These are phyloP conservation scores for Botrytis deweyae DNA, from an alignment of 2,329 filamentous ascomycete species.

Conservation along the genomic window DNA sequence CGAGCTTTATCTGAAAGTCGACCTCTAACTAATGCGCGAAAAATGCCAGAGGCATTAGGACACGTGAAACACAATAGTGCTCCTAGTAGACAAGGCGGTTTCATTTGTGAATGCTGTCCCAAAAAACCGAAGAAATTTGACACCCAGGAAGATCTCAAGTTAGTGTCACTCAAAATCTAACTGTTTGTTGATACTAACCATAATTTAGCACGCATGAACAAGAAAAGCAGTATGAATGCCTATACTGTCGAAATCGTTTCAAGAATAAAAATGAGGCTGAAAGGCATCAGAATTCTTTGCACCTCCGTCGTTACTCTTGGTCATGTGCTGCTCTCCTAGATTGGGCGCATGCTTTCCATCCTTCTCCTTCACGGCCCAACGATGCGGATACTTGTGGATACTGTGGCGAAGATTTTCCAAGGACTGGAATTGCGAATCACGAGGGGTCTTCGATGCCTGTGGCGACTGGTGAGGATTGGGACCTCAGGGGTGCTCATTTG, in stretches of 20 bases:
- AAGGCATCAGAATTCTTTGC: slow-evolving; percentile 91
- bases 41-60: slow-evolving; percentile 46
- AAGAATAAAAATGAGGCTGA: slow-evolving; percentile 99
- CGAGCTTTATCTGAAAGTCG: slow-evolving; percentile 43
- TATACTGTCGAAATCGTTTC: slow-evolving; percentile 91
- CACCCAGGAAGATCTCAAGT: slow-evolving; percentile 79
- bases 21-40: slow-evolving; percentile 44
- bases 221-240: slow-evolving; percentile 95
- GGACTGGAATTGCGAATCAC: slow-evolving; percentile 35
- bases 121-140: slow-evolving; percentile 98
- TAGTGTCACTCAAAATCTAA: slow-evolving; percentile 42
- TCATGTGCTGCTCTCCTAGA: slow-evolving; percentile 84
- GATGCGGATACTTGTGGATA: slow-evolving; percentile 85
- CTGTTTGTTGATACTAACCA: slow-evolving; percentile 33
- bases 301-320: slow-evolving; percentile 92
- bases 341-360: slow-evolving; percentile 82
- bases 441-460: slow-evolving; percentile 47
- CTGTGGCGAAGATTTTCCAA: slow-evolving; percentile 83
- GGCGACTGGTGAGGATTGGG: slow-evolving; percentile 83
- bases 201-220: slow-evolving; percentile 73
- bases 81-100: slow-evolving; percentile 56
- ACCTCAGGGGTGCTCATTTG: slow-evolving; percentile 79
- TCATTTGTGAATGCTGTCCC: slow-evolving; percentile 90
- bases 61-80: slow-evolving; percentile 47
- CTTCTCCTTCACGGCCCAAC: slow-evolving; percentile 65